Percentiles rank a stretch among this genome's conserved stretches.
phyloP scores from a whole-genome alignment of 2,329 filamentous ascomycete species.

The Alternaria atra region DNA sequence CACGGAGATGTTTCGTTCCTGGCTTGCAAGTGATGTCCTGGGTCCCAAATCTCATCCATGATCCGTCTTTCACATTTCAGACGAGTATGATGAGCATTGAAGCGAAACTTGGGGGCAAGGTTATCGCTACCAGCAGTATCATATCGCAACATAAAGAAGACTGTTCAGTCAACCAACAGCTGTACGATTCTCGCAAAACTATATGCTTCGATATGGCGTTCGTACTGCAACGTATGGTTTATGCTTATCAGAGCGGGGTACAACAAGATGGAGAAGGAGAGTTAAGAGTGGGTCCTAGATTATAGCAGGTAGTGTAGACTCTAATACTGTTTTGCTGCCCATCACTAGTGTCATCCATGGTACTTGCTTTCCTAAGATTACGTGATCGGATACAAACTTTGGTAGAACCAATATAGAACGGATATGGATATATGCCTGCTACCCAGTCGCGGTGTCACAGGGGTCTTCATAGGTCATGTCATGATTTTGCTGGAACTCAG shows the following conservation, averaged over 20 bases:
- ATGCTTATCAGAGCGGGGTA: not conserved
- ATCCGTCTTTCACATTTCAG: not conserved
- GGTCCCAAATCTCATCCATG: not conserved
- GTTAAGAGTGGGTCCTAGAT: not conserved
- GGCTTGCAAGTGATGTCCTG: not conserved
- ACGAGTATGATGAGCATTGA: not conserved
- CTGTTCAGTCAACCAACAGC: no score
- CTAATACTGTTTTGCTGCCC: not conserved
- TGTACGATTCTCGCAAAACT: no score
- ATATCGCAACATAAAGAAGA: not conserved
- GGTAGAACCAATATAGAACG: slow-evolving; percentile 15
- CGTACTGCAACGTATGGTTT: not conserved
- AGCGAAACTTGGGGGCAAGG: not conserved
- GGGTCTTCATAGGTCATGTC: not conserved
- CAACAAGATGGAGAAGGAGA: not conserved
- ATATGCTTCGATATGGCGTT: not conserved
- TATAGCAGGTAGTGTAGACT: not conserved
- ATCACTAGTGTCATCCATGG: not conserved
- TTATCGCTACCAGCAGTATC: not conserved
- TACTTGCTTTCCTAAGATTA: not conserved
- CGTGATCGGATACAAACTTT: slow-evolving; percentile 4
- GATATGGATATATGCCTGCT: slow-evolving; percentile 4
- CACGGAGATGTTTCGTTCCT: not conserved
- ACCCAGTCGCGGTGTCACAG: not conserved
- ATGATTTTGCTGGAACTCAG: not conserved